A percentile compares a stretch with the other conserved stretches of the same genome.
Conservation (phyloP, 345 rosid species). For the Sisymbrium irio region DNA sequence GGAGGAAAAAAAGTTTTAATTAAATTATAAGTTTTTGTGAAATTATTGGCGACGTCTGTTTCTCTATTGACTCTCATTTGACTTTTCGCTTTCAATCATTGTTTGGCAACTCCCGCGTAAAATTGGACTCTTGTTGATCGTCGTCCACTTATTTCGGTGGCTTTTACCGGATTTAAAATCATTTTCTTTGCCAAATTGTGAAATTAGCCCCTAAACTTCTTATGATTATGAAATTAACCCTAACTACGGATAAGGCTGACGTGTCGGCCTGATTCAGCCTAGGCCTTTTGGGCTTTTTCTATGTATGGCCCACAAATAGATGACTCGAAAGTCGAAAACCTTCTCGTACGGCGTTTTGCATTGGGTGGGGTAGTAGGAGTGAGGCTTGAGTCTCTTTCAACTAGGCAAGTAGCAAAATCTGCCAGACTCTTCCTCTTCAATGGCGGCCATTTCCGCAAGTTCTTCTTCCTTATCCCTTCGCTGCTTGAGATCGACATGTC, state of each 20-base stretch:
- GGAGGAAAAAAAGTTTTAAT: constrained; percentile 6
- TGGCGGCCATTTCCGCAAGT: constrained; percentile 40
- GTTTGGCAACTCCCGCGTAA: constrained; percentile 27
- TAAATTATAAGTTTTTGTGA: background rate
- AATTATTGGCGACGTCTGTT: constrained; percentile 21
- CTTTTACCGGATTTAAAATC: constrained; percentile 3
- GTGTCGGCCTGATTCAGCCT: constrained; percentile 9
- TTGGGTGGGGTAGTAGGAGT: too few species aligned
- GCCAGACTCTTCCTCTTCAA: constrained; percentile 6
- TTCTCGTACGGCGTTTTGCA: background rate
- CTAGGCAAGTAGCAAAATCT: background rate
- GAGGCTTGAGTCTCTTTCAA: background rate
- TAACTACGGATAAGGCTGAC: background rate
- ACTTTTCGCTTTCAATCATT: constrained; percentile 33
- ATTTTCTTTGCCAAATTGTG: background rate
- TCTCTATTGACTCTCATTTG: constrained; percentile 23
- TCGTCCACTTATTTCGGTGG: constrained; percentile 7
- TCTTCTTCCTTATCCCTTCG: constrained; percentile 16
- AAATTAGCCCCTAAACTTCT: background rate
- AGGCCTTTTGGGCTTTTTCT: constrained; percentile 18
- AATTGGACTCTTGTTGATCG: constrained; percentile 9
- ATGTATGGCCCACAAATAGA: background rate
- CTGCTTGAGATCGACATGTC: constrained; percentile 12
- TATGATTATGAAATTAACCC: background rate
- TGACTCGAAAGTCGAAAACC: background rate